Evolutionary conservation across 805 yeast genomes (phyloP).

Genomic region (Wickerhamomyces chaumierensis): DNA sequence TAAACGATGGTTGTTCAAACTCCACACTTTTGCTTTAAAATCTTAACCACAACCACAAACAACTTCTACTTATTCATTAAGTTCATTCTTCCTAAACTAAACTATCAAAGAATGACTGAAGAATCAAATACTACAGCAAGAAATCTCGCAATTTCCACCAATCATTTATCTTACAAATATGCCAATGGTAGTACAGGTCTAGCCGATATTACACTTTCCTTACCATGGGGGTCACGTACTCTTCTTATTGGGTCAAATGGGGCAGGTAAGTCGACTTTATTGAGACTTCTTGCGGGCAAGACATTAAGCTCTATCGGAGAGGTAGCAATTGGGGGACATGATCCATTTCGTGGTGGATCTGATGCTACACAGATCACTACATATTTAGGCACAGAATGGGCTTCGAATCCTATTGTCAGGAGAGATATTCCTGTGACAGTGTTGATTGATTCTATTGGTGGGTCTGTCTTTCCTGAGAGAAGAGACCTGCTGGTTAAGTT

Average conservation of each 20-base stretch:
- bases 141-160: constrained; percentile 45
- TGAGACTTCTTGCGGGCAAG: constrained; percentile 83
- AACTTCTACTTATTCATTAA: no score
- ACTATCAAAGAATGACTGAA: no score
- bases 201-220: constrained; percentile 43
- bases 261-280: constrained; percentile 89
- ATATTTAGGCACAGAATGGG: constrained; percentile 97
- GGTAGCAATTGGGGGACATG: constrained; percentile 66
- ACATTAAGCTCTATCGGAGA: constrained; percentile 68
- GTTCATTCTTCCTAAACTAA: no score
- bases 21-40: no score
- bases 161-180: constrained; percentile 58
- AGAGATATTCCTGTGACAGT: constrained; percentile 84
- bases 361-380: constrained; percentile 45
- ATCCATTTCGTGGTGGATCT: constrained; percentile 64
- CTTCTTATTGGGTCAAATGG: constrained; percentile 90
- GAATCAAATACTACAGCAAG: no score
- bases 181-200: constrained; percentile 55
- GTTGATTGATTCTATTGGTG: constrained; percentile 72
- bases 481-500: constrained; percentile 66
- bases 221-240: constrained; percentile 67
- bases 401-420: constrained; percentile 78
- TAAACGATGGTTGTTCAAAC: no score
- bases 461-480: constrained; percentile 58
- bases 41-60: no score